These are phyloP conservation scores for Chlorociboria aeruginascens DNA, from an alignment of 495 filamentous ascomycete genomes.

Conservation along the genomic window DNA sequence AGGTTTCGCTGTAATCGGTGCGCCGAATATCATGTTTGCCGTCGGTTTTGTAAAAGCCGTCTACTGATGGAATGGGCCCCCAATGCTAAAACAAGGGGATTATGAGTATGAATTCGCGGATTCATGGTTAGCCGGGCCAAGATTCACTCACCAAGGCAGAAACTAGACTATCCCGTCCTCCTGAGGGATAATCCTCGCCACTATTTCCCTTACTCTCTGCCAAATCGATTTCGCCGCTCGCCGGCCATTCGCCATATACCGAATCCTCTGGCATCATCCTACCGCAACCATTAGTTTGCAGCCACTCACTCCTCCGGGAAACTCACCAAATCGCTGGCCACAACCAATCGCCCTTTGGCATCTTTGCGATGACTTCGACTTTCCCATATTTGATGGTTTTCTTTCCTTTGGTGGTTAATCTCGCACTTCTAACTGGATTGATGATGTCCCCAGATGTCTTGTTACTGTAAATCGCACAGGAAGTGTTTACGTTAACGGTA, in stretches of 20 bases:
- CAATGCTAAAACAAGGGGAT: background rate
- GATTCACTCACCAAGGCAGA: background rate
- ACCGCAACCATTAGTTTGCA: background rate
- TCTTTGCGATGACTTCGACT: constrained; percentile 31
- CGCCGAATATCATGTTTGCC: constrained; percentile 1
- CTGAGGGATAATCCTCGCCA: background rate
- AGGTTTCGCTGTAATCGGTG: constrained; percentile 10
- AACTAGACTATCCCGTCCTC: background rate
- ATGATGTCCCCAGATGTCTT: constrained; percentile 25
- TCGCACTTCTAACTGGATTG: constrained; percentile 25
- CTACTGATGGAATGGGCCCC: background rate
- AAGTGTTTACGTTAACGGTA: background rate
- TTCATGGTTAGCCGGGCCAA: background rate
- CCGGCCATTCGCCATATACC: constrained; percentile 26
- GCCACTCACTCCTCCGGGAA: background rate
- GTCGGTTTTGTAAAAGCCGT: background rate
- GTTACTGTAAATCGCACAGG: constrained; percentile 23
- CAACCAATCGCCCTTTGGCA: constrained; percentile 29
- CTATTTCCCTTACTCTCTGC: constrained; percentile 18
- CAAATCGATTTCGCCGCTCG: constrained; percentile 24
- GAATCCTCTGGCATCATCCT: constrained; percentile 29
- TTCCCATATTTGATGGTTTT: constrained; percentile 26
- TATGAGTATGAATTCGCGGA: too few species aligned
- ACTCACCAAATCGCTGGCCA: constrained; percentile 28
- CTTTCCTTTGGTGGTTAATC: constrained; percentile 26